Evolutionary conservation across 805 yeast species (phyloP).

Genomic region (Teunomyces tritomae): DNA sequence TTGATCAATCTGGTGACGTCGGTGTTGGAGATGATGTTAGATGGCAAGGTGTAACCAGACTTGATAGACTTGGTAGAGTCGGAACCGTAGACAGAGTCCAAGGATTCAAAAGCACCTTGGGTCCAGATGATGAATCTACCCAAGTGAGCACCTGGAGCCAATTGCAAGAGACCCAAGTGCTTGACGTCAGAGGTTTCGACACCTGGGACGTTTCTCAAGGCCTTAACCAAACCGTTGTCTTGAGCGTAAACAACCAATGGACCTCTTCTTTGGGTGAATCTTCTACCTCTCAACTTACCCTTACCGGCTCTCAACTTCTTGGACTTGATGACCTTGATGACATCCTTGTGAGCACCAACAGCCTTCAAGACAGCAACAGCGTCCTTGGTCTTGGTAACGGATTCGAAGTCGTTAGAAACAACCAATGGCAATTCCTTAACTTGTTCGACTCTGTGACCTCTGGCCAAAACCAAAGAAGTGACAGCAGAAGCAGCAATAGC

Average conservation of each 20-base stretch:
- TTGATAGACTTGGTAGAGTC: constrained; percentile 80
- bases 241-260: constrained; percentile 97
- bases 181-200: constrained; percentile 94
- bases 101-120: constrained; percentile 94
- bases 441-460: constrained; percentile 99
- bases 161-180: constrained; percentile 92
- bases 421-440: constrained; percentile 98
- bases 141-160: constrained; percentile 99
- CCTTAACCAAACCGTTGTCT: constrained; percentile 97
- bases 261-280: constrained; percentile 99
- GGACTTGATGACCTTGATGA: constrained; percentile 96
- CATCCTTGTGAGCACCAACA: constrained; percentile 98
- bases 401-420: constrained; percentile 89
- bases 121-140: constrained; percentile 99
- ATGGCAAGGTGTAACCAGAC: constrained; percentile 88
- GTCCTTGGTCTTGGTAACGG: constrained; percentile 94
- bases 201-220: constrained; percentile 99
- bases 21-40: constrained; percentile 90
- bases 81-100: constrained; percentile 97
- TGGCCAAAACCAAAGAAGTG: constrained; percentile 96
- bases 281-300: constrained; percentile 99
- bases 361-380: constrained; percentile 98
- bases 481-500: constrained; percentile 99
- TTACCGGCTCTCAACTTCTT: constrained; percentile 99
- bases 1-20: constrained; percentile 96